Conservation (phyloP, 1,284 basidiomycete genomes). For the Ustilago crameri region DNA sequence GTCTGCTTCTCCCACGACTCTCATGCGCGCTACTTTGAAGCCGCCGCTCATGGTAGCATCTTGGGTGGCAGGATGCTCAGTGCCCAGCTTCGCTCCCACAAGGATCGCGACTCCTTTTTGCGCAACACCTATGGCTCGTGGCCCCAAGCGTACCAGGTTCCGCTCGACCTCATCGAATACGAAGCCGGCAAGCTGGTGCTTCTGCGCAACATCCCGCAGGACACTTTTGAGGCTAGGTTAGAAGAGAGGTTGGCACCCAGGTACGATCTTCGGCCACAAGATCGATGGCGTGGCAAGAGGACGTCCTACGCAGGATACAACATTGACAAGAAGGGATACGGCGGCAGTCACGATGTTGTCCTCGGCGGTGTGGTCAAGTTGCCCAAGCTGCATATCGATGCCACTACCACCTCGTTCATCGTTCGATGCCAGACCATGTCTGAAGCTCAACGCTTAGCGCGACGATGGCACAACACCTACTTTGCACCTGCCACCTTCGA, state of each 20-base stretch:
- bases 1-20: constrained; percentile 20
- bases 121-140: constrained; percentile 13
- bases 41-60: constrained; percentile 16
- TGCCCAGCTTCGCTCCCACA: constrained; percentile 4
- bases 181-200: constrained; percentile 48
- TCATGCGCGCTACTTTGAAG: constrained; percentile 20
- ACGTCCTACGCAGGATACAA: constrained; percentile 14
- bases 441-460: constrained; percentile 52
- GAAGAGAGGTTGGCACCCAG: constrained; percentile 41
- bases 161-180: constrained; percentile 44
- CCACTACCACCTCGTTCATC: constrained; percentile 40
- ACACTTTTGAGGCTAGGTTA: constrained; percentile 49
- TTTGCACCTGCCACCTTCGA: constrained; percentile 51
- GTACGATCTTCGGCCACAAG: constrained; percentile 43
- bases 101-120: constrained; percentile 2
- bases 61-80: constrained; percentile 28
- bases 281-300: constrained; percentile 34
- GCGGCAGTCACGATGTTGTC: constrained; percentile 32
- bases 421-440: constrained; percentile 32
- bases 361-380: constrained; percentile 37
- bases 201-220: constrained; percentile 44
- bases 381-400: constrained; percentile 26
- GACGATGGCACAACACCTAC: constrained; percentile 58
- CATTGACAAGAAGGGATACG: constrained; percentile 15
- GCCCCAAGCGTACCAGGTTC: constrained; percentile 19